Conservation (phyloP, 371 early-diverging fungal genomes). For the Smittium mucronatum region DNA sequence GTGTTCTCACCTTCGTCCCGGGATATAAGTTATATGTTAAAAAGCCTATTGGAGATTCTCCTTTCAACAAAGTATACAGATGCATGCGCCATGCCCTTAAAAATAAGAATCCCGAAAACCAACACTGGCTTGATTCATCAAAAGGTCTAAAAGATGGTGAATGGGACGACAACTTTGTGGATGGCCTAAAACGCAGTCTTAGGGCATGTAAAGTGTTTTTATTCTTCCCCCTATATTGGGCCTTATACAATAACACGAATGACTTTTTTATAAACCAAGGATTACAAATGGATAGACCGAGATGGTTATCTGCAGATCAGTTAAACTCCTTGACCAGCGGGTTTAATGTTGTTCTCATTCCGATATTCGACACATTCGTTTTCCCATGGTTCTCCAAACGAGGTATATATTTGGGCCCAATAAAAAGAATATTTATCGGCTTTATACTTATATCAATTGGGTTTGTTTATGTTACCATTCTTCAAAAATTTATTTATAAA, state of each 20-base stretch:
- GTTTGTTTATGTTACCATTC: constrained; percentile 49
- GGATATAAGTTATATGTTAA: constrained; percentile 47
- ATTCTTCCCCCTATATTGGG: constrained; percentile 68
- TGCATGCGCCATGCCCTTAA: constrained; percentile 42
- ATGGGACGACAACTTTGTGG: constrained; percentile 59
- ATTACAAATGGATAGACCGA: constrained; percentile 44
- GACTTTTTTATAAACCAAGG: constrained; percentile 59
- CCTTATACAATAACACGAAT: constrained; percentile 54
- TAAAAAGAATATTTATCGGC: constrained; percentile 55
- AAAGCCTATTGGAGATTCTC: constrained; percentile 46
- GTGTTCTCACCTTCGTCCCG: constrained; percentile 41
- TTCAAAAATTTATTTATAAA: constrained; percentile 51
- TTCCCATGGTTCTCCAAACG: constrained; percentile 48
- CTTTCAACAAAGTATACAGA: constrained; percentile 40
- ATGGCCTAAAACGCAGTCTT: constrained; percentile 45
- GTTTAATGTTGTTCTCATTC: constrained; percentile 51
- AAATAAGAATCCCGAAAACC: constrained; percentile 32
- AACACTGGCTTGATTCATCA: constrained; percentile 38
- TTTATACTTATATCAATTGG: constrained; percentile 46
- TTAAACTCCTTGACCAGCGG: constrained; percentile 40
- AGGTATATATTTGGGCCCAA: constrained; percentile 50
- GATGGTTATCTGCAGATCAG: constrained; percentile 49
- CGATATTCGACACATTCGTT: constrained; percentile 48
- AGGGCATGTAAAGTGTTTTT: constrained; percentile 55
- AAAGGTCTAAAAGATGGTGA: constrained; percentile 20